Conservation (phyloP, 768 basidiomycete genomes). For the Naganishia antarctica region DNA sequence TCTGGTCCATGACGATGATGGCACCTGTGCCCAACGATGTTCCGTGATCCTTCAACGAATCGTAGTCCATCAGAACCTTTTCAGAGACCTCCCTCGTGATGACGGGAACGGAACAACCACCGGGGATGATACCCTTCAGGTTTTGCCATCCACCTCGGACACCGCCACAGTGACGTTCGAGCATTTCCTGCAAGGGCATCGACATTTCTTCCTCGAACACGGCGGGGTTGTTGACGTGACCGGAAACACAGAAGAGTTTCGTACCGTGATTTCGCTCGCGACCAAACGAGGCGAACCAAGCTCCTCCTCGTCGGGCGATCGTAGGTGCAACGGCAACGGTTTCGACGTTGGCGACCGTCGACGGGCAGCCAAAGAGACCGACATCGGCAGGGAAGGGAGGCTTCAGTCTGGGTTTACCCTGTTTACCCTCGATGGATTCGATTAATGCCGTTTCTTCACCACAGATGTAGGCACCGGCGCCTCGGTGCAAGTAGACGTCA, state of each 20-base stretch:
- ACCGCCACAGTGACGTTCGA: slow-evolving; percentile 97
- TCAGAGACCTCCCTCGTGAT: slow-evolving; percentile 75
- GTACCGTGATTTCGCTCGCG: slow-evolving; percentile 88
- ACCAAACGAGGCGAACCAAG: slow-evolving; percentile 91
- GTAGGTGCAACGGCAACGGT: slow-evolving; percentile 97
- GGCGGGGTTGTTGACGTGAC: slow-evolving; percentile 96
- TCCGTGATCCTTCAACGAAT: slow-evolving; percentile 91
- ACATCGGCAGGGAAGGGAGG: slow-evolving; percentile 99
- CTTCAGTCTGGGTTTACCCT: slow-evolving; percentile 95
- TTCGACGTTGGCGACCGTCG: slow-evolving; percentile 97
- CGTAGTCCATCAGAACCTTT: slow-evolving; percentile 97
- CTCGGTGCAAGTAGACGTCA: slow-evolving; percentile 96
- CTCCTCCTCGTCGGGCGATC: slow-evolving; percentile 78
- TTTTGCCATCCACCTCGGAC: slow-evolving; percentile 95
- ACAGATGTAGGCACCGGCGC: slow-evolving; percentile 97
- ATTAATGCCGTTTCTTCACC: slow-evolving; percentile 98
- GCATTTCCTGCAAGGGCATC: slow-evolving; percentile 83
- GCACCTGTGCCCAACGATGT: slow-evolving; percentile 97
- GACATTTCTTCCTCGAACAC: slow-evolving; percentile 99
- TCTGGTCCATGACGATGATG: slow-evolving; percentile 98
- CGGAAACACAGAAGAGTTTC: slow-evolving; percentile 94
- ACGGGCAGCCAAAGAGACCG: slow-evolving; percentile 92
- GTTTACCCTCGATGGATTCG: slow-evolving; percentile 94
- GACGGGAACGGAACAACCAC: slow-evolving; percentile 89
- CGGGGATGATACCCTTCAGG: slow-evolving; percentile 90